phyloP scores from a whole-genome alignment of 2,329 filamentous ascomycete genomes.

The Sphaceloma murrayae region DNA sequence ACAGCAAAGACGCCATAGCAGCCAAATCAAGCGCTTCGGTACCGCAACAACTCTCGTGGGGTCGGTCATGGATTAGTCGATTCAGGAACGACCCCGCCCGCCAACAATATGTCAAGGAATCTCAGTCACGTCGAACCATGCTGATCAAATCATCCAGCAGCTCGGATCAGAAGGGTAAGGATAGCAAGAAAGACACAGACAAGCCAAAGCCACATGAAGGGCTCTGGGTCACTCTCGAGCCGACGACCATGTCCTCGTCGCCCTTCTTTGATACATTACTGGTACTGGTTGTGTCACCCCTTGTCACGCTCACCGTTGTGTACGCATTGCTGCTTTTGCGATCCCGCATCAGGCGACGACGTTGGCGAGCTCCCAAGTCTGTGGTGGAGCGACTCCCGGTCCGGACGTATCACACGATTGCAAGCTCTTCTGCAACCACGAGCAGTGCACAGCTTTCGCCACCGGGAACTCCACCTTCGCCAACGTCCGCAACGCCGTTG shows the following conservation, averaged over 20 bases:
- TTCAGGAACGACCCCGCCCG: neutral
- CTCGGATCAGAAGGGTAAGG: neutral
- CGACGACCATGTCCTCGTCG: constrained; percentile 74
- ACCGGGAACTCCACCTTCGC: constrained; percentile 19
- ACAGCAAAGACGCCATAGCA: constrained; percentile 14
- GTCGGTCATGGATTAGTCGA: neutral
- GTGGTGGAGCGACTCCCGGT: constrained; percentile 92
- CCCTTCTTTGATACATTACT: constrained; percentile 93
- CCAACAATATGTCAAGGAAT: too few species aligned
- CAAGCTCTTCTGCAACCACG: constrained; percentile 47
- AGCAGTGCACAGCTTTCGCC: constrained; percentile 33
- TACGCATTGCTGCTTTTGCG: constrained; percentile 81
- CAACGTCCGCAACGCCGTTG: constrained; percentile 60
- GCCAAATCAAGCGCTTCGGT: neutral
- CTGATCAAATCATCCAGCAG: too few species aligned
- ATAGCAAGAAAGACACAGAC: constrained; percentile 17
- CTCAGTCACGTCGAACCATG: too few species aligned
- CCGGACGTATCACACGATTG: constrained; percentile 83
- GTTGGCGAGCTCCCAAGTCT: constrained; percentile 96
- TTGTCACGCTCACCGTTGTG: constrained; percentile 86
- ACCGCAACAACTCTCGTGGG: neutral
- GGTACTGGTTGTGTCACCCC: constrained; percentile 89
- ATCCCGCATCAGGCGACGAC: constrained; percentile 74
- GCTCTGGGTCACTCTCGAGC: constrained; percentile 93
- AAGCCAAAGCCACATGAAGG: constrained; percentile 50